Evolutionary conservation across 2,329 filamentous ascomycete species (phyloP).

Genomic region (Thielaviopsis punctulata): DNA sequence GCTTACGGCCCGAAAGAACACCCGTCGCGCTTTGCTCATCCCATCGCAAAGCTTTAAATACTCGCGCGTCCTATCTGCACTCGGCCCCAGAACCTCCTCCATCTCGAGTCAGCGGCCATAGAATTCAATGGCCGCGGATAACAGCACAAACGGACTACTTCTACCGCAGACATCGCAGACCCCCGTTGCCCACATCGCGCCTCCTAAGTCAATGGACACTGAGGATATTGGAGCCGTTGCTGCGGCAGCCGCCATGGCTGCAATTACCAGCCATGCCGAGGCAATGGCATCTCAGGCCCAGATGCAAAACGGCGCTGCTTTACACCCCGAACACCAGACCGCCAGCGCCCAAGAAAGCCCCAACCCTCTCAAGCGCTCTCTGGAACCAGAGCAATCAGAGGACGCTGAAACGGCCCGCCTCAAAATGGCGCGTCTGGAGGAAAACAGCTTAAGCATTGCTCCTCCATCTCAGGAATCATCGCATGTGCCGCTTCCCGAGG

Average conservation of each 20-base stretch:
- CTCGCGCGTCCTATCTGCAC: background rate
- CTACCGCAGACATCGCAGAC: constrained; percentile 24
- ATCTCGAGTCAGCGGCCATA: background rate
- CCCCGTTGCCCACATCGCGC: constrained; percentile 34
- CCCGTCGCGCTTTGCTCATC: background rate
- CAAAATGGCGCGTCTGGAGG: constrained; percentile 9
- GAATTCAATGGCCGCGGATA: constrained; percentile 33
- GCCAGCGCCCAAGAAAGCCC: constrained; percentile 19
- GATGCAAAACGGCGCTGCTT: background rate
- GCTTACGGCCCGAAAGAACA: background rate
- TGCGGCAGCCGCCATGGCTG: constrained; percentile 13
- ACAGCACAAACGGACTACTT: constrained; percentile 5
- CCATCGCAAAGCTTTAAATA: background rate
- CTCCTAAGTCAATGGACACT: constrained; percentile 21
- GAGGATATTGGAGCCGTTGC: constrained; percentile 14
- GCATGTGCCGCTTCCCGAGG: background rate
- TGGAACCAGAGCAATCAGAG: constrained; percentile 17
- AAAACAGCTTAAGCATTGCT: constrained; percentile 11
- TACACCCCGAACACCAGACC: constrained; percentile 1
- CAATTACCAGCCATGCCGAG: constrained; percentile 24
- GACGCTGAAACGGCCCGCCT: constrained; percentile 1
- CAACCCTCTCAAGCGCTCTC: constrained; percentile 26
- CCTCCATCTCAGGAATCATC: constrained; percentile 22
- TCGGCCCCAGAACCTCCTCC: too few species aligned
- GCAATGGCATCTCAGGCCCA: constrained; percentile 21